Evolutionary conservation across 1,139 yeast genomes (phyloP).

Genomic region (Yamadazyma diddensiae): DNA sequence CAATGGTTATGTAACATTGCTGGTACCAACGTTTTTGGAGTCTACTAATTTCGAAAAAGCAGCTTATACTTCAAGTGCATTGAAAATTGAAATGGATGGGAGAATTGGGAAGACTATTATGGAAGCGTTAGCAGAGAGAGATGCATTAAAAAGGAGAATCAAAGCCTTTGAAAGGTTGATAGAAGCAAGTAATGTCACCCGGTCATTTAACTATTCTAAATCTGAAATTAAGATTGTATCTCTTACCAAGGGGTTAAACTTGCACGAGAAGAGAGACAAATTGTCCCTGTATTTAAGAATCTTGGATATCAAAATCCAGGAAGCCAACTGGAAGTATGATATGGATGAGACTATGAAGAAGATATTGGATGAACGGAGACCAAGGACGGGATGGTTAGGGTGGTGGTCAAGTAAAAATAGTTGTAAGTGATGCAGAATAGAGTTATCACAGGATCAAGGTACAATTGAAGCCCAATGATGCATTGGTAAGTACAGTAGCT

Average conservation of each 20-base stretch:
- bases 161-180: slow-evolving; percentile 5
- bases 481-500: too few species aligned
- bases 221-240: slow-evolving; percentile 14
- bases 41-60: slow-evolving; percentile 3
- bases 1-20: slow-evolving; percentile 9
- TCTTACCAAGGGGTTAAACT: slow-evolving; percentile 6
- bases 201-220: slow-evolving; percentile 13
- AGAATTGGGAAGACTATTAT: slow-evolving; percentile 10
- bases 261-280: slow-evolving; percentile 11
- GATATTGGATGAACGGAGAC: slow-evolving; percentile 4
- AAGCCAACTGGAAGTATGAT: slow-evolving; percentile 15
- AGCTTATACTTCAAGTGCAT: slow-evolving; percentile 1
- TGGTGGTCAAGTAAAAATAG: too few species aligned
- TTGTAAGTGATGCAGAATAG: too few species aligned
- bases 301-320: slow-evolving; percentile 16
- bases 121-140: slow-evolving; percentile 17
- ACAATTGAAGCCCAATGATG: neutral
- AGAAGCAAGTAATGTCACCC: slow-evolving; percentile 7
- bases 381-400: slow-evolving; percentile 1
- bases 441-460: too few species aligned
- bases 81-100: slow-evolving; percentile 2
- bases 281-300: slow-evolving; percentile 10
- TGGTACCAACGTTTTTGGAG: slow-evolving; percentile 10
- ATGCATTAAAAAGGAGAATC: slow-evolving; percentile 10
- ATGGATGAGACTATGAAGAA: slow-evolving; percentile 9